These are phyloP conservation scores for Blastobotrys parvus DNA, from an alignment of 805 yeast genomes.

Conservation along the genomic window DNA sequence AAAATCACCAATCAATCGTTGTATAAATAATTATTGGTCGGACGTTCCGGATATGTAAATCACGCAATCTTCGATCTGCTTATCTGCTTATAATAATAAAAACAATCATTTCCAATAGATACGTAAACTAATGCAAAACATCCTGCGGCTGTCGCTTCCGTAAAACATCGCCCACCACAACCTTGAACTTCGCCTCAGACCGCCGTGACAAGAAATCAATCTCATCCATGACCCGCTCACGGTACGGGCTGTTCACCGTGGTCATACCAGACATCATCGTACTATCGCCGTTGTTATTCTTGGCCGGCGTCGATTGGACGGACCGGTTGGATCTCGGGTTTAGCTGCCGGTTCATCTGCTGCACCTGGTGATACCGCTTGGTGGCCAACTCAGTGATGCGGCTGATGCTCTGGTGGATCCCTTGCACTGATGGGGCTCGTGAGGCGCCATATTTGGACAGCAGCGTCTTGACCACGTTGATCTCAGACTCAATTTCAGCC, in stretches of 20 bases:
- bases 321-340: not conserved
- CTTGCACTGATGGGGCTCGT: conserved; percentile 9
- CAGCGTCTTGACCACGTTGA: conserved; percentile 11
- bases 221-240: conserved; percentile 6
- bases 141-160: conserved; percentile 1
- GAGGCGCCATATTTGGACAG: conserved; percentile 6
- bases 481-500: conserved; percentile 7
- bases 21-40: too few relatives aligned
- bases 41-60: too few relatives aligned
- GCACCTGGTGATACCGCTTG: conserved; percentile 5
- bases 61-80: too few relatives aligned
- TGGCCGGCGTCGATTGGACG: not conserved
- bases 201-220: conserved; percentile 3
- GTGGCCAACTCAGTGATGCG: conserved; percentile 7
- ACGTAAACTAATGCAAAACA: not conserved
- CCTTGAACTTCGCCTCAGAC: conserved; percentile 1
- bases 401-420: conserved; percentile 10
- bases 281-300: not conserved
- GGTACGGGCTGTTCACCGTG: not conserved
- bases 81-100: not conserved
- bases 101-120: too few relatives aligned
- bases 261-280: not conserved
- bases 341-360: conserved; percentile 1
- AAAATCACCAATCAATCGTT: too few relatives aligned
- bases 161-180: conserved; percentile 2